phyloP scores from a whole-genome alignment of 345 rosid genomes.

The Dipteronia sinensis region DNA sequence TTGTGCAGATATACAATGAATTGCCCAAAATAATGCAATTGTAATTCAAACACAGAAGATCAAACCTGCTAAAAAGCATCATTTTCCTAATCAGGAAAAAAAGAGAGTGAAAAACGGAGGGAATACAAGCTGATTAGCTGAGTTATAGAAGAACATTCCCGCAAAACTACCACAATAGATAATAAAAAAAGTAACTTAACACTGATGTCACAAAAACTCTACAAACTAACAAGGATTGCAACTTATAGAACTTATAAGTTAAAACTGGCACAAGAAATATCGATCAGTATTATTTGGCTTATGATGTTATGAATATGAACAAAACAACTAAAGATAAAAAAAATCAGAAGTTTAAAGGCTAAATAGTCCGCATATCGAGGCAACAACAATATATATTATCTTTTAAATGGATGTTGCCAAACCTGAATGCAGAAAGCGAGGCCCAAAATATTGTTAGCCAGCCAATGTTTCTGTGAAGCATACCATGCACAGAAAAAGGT shows the following conservation, averaged over 20 bases:
- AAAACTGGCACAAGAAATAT: neutral
- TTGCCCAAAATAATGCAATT: neutral
- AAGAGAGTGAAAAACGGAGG: neutral
- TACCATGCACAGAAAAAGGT: slow-evolving; percentile 98
- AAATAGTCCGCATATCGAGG: neutral
- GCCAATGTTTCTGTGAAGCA: slow-evolving; percentile 95
- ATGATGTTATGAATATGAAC: neutral
- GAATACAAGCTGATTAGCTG: neutral
- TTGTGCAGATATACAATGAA: neutral
- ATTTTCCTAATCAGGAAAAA: neutral
- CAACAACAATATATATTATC: slow-evolving; percentile 6
- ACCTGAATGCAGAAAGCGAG: slow-evolving; percentile 99
- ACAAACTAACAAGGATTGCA: neutral
- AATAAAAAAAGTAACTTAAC: neutral
- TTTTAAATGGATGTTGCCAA: slow-evolving; percentile 18
- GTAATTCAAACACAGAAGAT: neutral
- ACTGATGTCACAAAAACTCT: slow-evolving; percentile 2
- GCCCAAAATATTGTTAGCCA: slow-evolving; percentile 94
- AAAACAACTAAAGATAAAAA: slow-evolving; percentile 14
- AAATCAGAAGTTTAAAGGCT: neutral
- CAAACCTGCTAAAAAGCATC: neutral
- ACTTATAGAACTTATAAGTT: neutral
- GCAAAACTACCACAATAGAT: neutral
- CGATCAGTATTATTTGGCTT: neutral
- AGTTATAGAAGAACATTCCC: neutral